A percentile compares a stretch with the other conserved stretches of the same genome.
Evolutionary conservation across 2,329 filamentous ascomycete species (phyloP).

Genomic region (Fusarium napiforme): DNA sequence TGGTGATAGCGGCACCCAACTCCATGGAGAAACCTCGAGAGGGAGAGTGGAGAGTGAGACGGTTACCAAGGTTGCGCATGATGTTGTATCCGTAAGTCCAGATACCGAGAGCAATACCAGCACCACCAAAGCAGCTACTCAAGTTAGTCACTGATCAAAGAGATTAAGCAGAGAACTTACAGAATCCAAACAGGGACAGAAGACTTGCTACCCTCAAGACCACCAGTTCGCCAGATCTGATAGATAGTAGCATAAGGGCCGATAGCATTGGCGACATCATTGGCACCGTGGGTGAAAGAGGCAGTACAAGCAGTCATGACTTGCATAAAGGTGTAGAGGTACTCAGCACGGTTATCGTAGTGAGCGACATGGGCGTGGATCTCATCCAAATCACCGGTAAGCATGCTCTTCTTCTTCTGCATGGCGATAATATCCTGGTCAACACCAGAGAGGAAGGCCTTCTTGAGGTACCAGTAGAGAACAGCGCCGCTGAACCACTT

Average conservation of each 20-base stretch:
- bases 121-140: slow-evolving; percentile 59
- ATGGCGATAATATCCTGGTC: slow-evolving; percentile 45
- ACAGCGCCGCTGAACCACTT: slow-evolving; percentile 11
- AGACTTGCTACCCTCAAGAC: slow-evolving; percentile 55
- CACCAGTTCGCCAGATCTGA: slow-evolving; percentile 65
- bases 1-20: slow-evolving; percentile 68
- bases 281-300: slow-evolving; percentile 74
- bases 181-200: slow-evolving; percentile 71
- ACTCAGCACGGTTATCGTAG: slow-evolving; percentile 68
- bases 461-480: slow-evolving; percentile 44
- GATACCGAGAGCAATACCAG: slow-evolving; percentile 64
- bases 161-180: slow-evolving; percentile 7
- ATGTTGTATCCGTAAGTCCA: slow-evolving; percentile 75
- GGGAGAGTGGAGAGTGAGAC: slow-evolving; percentile 70
- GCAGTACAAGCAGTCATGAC: slow-evolving; percentile 71
- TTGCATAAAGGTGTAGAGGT: slow-evolving; percentile 70
- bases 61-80: slow-evolving; percentile 72
- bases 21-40: slow-evolving; percentile 70
- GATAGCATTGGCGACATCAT: slow-evolving; percentile 72
- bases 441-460: slow-evolving; percentile 37
- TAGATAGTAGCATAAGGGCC: slow-evolving; percentile 73
- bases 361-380: slow-evolving; percentile 67
- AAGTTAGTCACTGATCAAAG: background rate
- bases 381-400: slow-evolving; percentile 64
- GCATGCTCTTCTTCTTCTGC: slow-evolving; percentile 57